Base-by-base conservation (phyloP, 441 rosid species). In the Jatropha multifida region DNA sequence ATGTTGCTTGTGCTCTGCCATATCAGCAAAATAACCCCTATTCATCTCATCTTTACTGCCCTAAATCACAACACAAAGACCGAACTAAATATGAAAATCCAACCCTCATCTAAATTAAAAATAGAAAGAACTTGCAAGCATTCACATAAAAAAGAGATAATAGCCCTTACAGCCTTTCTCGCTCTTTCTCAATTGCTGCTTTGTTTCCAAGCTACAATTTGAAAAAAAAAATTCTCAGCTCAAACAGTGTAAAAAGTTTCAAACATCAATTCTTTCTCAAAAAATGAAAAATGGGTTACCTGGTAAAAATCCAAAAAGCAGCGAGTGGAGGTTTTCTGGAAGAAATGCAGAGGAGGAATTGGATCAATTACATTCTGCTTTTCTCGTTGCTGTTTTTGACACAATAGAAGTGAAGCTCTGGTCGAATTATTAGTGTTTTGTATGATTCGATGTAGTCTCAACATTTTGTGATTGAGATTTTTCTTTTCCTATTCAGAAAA, bases 31-130 rank as follows among this genome's bases (percentile, higher is more conserved):
- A 62, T 92, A 92, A 52, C 97, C 97, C 49, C 97, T 80, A 80
- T 78, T 90, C 97, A 94, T 88, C 91, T 94, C 99, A 89, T 94
- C 99, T n/a, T 81, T 74, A 91, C 99, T 94, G 98, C 87, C 86
- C 90, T 87, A 85, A 85, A 80, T 65, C 79, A 84, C 84, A 85
- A 65, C 75, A 56, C 38, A 74, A 32, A 41, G 49, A 17, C 60
- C n/a, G 18, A 48, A 71, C 63, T 68, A 61, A 74, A 82, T 69
- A 71, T 74, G 76, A 66, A 42, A 42, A 55, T 15, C 12, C 26
- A 69, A 38, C 23, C 18, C 9, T 15, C 5, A 65, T 20, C 4
- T 37, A 56, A 65, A 7, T 1, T 18, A 58, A 23, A 17, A 32
- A 46, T 10, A 27, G 13, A 20, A 64, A 72, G 68, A 65, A 67